Conservation (phyloP, 208 protist species). For the Borovskyia barvae region DNA sequence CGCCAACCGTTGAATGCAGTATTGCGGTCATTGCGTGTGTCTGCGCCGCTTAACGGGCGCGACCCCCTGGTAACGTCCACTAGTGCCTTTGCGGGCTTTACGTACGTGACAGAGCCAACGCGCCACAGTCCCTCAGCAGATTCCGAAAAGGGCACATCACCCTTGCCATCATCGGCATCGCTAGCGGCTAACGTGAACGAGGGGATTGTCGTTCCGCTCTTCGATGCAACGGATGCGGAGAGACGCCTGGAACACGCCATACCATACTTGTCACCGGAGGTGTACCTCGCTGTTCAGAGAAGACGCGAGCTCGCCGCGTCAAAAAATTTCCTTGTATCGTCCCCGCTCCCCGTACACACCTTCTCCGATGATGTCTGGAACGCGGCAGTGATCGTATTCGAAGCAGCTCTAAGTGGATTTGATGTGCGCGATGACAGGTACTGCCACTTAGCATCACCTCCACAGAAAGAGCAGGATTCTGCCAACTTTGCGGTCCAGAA, state of each 20-base stretch:
- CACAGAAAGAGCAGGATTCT: not conserved
- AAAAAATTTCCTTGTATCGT: not conserved
- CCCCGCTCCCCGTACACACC: slow-evolving; percentile 25
- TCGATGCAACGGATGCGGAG: slow-evolving; percentile 49
- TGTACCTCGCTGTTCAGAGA: slow-evolving; percentile 31
- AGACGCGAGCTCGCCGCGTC: not conserved
- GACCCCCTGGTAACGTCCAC: slow-evolving; percentile 17
- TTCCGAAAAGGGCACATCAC: not conserved
- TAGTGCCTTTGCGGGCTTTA: slow-evolving; percentile 10
- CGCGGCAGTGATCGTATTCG: slow-evolving; percentile 60
- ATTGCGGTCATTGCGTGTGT: slow-evolving; percentile 46
- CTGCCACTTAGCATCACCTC: slow-evolving; percentile 28
- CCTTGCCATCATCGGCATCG: not conserved
- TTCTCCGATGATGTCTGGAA: slow-evolving; percentile 86
- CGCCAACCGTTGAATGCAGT: slow-evolving; percentile 49
- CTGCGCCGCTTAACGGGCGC: slow-evolving; percentile 2
- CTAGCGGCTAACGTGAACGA: not conserved
- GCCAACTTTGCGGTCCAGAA: not conserved
- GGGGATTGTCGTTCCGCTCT: slow-evolving; percentile 31
- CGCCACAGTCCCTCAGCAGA: not conserved
- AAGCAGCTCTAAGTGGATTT: slow-evolving; percentile 60
- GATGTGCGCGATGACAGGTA: not conserved
- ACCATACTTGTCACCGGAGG: slow-evolving; percentile 74
- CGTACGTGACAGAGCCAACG: slow-evolving; percentile 14
- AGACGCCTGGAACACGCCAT: slow-evolving; percentile 19